Percentiles rank a stretch among this genome's conserved stretches.
Conservation (phyloP, 169 alveolate species). For the Plasmodium adleri region DNA sequence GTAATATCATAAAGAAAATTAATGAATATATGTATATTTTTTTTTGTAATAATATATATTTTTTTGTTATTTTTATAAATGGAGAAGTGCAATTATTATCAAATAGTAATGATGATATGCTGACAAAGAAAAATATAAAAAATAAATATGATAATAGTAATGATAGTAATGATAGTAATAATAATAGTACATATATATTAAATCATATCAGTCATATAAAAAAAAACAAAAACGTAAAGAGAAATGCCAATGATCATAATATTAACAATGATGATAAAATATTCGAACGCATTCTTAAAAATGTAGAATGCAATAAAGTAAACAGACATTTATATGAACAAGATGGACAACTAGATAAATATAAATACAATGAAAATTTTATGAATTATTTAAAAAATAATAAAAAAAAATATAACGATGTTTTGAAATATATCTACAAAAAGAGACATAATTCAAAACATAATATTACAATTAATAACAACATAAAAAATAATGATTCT, state of each 20-base stretch:
- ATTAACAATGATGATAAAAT: conserved; percentile 4
- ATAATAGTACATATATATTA: not conserved
- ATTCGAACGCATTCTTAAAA: conserved; percentile 19
- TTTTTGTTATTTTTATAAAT: conserved; percentile 30
- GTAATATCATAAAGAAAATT: conserved; percentile 30
- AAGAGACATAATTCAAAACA: conserved; percentile 5
- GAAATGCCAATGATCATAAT: not conserved
- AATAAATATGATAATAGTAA: not conserved
- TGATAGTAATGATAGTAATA: not conserved
- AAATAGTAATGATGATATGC: not conserved
- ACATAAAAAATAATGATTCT: not conserved
- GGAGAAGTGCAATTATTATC: not conserved
- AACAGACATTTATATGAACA: conserved; percentile 21
- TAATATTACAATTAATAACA: not conserved
- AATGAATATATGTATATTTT: conserved; percentile 46
- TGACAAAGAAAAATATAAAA: not conserved
- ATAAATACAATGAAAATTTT: conserved; percentile 56
- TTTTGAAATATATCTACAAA: conserved; percentile 55
- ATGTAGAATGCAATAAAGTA: conserved; percentile 28
- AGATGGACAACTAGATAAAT: conserved; percentile 52
- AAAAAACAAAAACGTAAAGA: not conserved
- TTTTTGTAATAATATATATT: conserved; percentile 60
- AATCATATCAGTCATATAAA: not conserved
- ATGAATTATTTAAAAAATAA: conserved; percentile 49
- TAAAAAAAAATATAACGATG: conserved; percentile 56